These are phyloP conservation scores for Penicillium bovifimosum DNA, from an alignment of 495 filamentous ascomycete genomes.

Conservation along the genomic window DNA sequence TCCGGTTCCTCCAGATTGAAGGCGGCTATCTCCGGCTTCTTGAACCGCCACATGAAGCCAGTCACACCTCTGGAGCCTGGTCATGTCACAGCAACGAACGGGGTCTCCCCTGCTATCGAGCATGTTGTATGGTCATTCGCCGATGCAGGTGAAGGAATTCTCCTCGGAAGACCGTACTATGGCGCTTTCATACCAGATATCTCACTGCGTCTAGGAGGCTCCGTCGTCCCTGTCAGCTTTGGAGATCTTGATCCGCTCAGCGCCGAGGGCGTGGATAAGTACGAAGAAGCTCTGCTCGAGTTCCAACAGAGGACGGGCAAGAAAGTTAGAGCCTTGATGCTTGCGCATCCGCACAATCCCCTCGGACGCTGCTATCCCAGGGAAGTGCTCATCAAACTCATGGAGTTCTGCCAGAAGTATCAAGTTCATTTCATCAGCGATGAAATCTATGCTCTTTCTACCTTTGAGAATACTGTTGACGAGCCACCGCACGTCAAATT, in stretches of 20 bases:
- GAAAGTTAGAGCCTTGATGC: constrained; percentile 45
- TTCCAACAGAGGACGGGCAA: constrained; percentile 22
- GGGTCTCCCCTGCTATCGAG: constrained; percentile 44
- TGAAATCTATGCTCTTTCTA: constrained; percentile 57
- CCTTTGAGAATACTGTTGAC: constrained; percentile 39
- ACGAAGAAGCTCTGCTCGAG: constrained; percentile 33
- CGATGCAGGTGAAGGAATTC: constrained; percentile 44
- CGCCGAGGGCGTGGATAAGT: constrained; percentile 33
- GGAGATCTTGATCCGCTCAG: constrained; percentile 42
- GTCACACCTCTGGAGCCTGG: constrained; percentile 27
- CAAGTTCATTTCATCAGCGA: constrained; percentile 56
- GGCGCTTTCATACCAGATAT: constrained; percentile 40
- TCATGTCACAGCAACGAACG: constrained; percentile 43
- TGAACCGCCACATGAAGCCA: constrained; percentile 43
- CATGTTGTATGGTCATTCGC: constrained; percentile 40
- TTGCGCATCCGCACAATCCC: constrained; percentile 60
- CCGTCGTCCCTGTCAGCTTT: constrained; percentile 40
- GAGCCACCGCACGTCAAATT: constrained; percentile 34
- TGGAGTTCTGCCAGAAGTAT: constrained; percentile 50
- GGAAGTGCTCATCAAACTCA: constrained; percentile 39
- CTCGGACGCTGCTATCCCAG: constrained; percentile 52
- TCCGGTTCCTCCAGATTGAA: constrained; percentile 30
- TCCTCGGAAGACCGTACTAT: constrained; percentile 49
- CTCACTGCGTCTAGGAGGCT: constrained; percentile 22
- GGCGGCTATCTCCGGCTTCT: constrained; percentile 38